Percentiles rank a stretch among this genome's conserved stretches.
Conservation (phyloP, 2,329 filamentous ascomycete species). For the Davidsoniella australis region DNA sequence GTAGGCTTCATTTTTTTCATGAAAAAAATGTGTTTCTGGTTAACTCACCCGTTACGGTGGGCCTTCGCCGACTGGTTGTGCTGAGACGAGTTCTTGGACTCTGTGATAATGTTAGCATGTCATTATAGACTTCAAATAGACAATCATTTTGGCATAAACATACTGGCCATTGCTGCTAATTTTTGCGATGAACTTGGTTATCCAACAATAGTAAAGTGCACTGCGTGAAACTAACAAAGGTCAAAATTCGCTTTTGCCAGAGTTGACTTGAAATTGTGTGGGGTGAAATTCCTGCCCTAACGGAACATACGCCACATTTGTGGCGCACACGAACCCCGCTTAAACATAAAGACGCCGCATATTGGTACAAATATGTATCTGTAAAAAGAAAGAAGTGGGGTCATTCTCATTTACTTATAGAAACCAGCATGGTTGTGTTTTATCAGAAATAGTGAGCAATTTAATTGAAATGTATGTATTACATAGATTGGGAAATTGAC, state of each 20-base stretch:
- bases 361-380: too few relatives aligned
- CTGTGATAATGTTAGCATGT: slow-evolving; percentile 28
- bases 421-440: too few relatives aligned
- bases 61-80: slow-evolving; percentile 98
- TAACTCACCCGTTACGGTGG: slow-evolving; percentile 80
- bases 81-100: slow-evolving; percentile 99
- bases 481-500: background rate
- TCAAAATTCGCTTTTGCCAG: slow-evolving; percentile 18
- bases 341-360: too few relatives aligned
- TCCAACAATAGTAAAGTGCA: slow-evolving; percentile 15
- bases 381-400: too few relatives aligned
- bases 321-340: too few relatives aligned
- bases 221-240: slow-evolving; percentile 17
- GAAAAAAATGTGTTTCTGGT: background rate
- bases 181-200: slow-evolving; percentile 14
- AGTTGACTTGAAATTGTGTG: slow-evolving; percentile 12
- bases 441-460: background rate
- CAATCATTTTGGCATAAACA: slow-evolving; percentile 14
- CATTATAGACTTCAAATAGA: background rate
- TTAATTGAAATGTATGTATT: background rate
- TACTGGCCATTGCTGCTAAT: slow-evolving; percentile 27
- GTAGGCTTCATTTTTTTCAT: background rate
- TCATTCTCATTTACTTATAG: too few relatives aligned
- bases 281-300: slow-evolving; percentile 15
- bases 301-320: slow-evolving; percentile 4